phyloP scores from a whole-genome alignment of 306 rosid species.

The Sindora glabra region DNA sequence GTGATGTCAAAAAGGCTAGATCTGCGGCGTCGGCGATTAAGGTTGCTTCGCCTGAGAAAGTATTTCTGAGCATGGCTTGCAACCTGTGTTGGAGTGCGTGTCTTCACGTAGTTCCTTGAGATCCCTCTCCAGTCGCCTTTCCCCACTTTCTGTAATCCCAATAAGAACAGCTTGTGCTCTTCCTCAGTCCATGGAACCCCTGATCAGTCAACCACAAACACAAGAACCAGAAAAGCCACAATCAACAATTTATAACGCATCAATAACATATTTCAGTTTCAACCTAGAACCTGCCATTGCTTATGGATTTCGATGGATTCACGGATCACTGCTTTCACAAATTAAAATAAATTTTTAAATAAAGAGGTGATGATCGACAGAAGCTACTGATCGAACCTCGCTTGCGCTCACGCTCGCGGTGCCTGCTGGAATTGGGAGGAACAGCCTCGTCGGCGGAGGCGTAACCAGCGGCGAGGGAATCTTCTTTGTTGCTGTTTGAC shows the following conservation, averaged over 20 bases:
- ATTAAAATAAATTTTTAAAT: too few relatives aligned
- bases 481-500: constrained; percentile 38
- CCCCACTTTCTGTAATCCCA: constrained; percentile 91
- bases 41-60: constrained; percentile 85
- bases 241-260: background rate
- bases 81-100: constrained; percentile 96
- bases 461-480: constrained; percentile 41
- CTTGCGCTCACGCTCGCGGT: constrained; percentile 89
- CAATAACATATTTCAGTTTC: too few relatives aligned
- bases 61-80: constrained; percentile 99
- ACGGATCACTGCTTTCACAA: too few relatives aligned
- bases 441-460: constrained; percentile 85
- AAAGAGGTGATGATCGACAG: constrained; percentile 3
- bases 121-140: constrained; percentile 99
- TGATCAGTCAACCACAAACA: constrained; percentile 30
- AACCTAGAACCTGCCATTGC: too few relatives aligned
- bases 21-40: constrained; percentile 98
- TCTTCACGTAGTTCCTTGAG: constrained; percentile 90
- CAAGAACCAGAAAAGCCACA: background rate
- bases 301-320: too few relatives aligned
- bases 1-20: constrained; percentile 98
- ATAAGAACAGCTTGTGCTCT: constrained; percentile 86
- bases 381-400: constrained; percentile 56
- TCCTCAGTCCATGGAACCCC: constrained; percentile 99
- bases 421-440: constrained; percentile 42